A percentile compares a stretch with the other conserved stretches of the same genome.
phyloP scores from a whole-genome alignment of 2,329 filamentous ascomycete species.

The Aspergillus transmontanensis region DNA sequence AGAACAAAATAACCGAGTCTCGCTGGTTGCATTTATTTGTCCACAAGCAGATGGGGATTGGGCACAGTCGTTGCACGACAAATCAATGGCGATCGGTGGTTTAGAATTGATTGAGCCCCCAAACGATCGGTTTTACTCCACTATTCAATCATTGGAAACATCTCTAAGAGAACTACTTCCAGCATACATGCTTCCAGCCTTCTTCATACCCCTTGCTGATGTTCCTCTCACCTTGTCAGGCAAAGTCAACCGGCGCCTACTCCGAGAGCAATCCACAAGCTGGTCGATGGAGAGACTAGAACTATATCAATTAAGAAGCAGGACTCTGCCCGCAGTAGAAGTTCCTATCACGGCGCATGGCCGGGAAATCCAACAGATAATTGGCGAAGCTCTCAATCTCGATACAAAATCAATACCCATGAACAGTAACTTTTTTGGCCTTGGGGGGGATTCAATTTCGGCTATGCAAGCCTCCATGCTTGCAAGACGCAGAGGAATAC shows the following conservation, averaged over 20 bases:
- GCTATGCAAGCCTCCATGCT: conserved; percentile 37
- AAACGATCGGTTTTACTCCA: neutral
- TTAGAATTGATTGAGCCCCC: neutral
- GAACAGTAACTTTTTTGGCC: conserved; percentile 34
- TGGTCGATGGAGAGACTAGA: too few species aligned
- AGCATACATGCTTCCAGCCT: conserved; percentile 2
- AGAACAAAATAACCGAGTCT: neutral
- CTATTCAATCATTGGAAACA: neutral
- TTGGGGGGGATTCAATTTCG: conserved; percentile 47
- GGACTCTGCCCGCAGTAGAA: too few species aligned
- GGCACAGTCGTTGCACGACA: neutral
- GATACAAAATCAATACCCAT: conserved; percentile 15
- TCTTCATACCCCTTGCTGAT: neutral
- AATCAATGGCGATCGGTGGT: neutral
- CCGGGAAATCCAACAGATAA: conserved; percentile 5
- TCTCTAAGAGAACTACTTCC: neutral
- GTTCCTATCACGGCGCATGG: too few species aligned
- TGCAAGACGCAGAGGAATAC: neutral
- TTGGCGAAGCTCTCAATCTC: neutral
- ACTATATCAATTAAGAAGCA: too few species aligned
- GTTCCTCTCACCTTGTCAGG: neutral
- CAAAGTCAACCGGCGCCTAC: conserved; percentile 4
- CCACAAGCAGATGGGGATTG: neutral
- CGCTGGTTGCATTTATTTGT: neutral
- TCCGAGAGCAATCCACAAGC: neutral